Evolutionary conservation across 805 yeast species (phyloP), one percentile per base, ranked within the genome.

Genomic region (Metschnikowia aberdeeniae): DNA sequence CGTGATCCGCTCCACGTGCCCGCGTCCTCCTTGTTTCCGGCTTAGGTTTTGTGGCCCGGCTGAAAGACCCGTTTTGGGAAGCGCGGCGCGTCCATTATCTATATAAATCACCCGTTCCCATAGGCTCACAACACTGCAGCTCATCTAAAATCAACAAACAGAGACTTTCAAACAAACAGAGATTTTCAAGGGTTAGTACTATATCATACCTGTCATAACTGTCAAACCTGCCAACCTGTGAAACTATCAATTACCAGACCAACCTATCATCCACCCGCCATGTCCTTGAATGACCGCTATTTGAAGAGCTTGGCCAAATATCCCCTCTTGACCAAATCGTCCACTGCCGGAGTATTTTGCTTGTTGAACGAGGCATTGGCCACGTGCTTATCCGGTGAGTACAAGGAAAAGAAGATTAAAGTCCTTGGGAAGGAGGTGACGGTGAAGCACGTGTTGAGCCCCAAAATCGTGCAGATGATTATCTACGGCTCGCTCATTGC

Each of bases 331-430:
- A 81, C 86, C 40, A 82, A 82, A 56, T 68, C 82, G 1, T 50
- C 76, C 14, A 82, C 87, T 0, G 73, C 81, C 1, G 83, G 78
- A 0, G 56, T 75, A 0, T 63, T 82, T n/a, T 76, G 77, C 7
- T 70, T 78, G 0, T 63, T 82, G 36, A 81, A 81, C 52, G 89
- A 82, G 57, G 62, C 74, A 32, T 68, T 82, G 12, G 83, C 87
- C 0, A 68, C 81, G 3, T 47, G 64, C 0, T 54, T 77, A 11
- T 72, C 86, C 2, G 70, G 73, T 34, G 83, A 80, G 42, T 61
- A 64, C 49, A 57, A 64, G 20, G 49, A 58, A 9, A 24, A 58
- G 9, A 27, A 5, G 44, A 40, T 9, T 26, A 63, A 47, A 14
- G 36, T 34, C 34, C 43, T 47, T 6, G 50, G 47, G 5, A 50